Evolutionary conservation across 495 filamentous ascomycete species (phyloP).

Genomic region (Tuber brumale): DNA sequence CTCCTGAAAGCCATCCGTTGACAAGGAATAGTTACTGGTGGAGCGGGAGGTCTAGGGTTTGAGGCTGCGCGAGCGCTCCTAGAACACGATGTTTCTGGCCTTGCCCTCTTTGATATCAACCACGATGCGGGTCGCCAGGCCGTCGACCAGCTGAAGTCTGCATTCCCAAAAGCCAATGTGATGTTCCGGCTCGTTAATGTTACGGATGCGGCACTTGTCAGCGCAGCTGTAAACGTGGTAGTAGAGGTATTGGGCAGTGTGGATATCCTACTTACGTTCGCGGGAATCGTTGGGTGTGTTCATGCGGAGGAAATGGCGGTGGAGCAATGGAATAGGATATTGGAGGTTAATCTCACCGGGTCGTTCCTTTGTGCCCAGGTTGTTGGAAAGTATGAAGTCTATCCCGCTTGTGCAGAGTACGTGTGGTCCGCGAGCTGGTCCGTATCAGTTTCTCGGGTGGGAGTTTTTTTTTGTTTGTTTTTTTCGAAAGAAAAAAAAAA

Average conservation of each 20-base stretch:
- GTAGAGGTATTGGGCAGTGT: conserved; percentile 49
- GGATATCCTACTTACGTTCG: conserved; percentile 58
- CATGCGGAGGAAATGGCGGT: conserved; percentile 53
- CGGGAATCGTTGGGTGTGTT: conserved; percentile 58
- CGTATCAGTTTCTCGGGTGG: not conserved
- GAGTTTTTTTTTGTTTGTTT: not conserved
- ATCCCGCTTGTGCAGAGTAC: conserved; percentile 41
- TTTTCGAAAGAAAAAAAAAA: not conserved
- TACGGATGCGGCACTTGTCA: conserved; percentile 51
- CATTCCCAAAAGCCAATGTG: conserved; percentile 54
- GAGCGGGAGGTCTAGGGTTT: conserved; percentile 61
- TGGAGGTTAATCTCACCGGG: conserved; percentile 65
- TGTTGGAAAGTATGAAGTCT: conserved; percentile 51
- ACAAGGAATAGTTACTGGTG: conserved; percentile 54
- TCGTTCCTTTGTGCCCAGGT: conserved; percentile 64
- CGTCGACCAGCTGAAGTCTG: conserved; percentile 44
- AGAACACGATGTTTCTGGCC: conserved; percentile 59
- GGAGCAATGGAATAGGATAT: conserved; percentile 52
- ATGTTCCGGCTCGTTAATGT: conserved; percentile 52
- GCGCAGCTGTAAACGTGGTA: conserved; percentile 45
- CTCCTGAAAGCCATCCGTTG: not conserved
- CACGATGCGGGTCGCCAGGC: conserved; percentile 38
- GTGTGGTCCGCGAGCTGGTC: not conserved
- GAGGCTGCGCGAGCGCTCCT: conserved; percentile 56
- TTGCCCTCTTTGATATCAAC: conserved; percentile 60